Conservation (phyloP, 495 filamentous ascomycete genomes). For the Podospora conica region DNA sequence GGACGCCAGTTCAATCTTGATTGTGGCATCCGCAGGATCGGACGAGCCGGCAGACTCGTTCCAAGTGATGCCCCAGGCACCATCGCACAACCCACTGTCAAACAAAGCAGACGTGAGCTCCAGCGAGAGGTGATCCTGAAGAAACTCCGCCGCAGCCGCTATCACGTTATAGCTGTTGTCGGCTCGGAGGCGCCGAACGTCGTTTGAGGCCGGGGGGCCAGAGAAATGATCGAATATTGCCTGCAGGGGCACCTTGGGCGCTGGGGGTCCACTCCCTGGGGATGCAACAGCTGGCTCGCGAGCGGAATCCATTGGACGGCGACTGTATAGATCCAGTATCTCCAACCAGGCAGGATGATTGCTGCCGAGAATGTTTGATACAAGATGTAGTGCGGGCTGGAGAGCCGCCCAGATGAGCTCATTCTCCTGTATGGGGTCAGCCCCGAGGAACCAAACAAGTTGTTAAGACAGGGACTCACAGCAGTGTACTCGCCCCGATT, state of each 20-base stretch:
- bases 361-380: slow-evolving; percentile 15
- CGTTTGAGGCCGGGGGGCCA: neutral
- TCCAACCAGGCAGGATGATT: slow-evolving; percentile 15
- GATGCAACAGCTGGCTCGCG: neutral
- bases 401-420: slow-evolving; percentile 30
- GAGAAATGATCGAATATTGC: neutral
- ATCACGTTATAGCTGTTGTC: neutral
- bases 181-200: neutral
- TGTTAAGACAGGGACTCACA: neutral
- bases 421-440: slow-evolving; percentile 14
- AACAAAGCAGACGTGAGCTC: neutral
- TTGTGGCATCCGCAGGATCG: neutral
- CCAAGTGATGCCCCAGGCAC: too few relatives aligned
- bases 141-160: neutral
- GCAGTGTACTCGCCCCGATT: neutral
- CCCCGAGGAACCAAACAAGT: neutral
- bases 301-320: slow-evolving; percentile 2
- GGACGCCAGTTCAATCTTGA: slow-evolving; percentile 4
- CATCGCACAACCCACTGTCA: too few relatives aligned
- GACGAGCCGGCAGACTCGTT: too few relatives aligned
- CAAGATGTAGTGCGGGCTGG: slow-evolving; percentile 28
- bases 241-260: neutral
- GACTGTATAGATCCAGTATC: slow-evolving; percentile 19
- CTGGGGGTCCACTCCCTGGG: too few relatives aligned
- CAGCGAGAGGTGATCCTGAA: neutral